phyloP scores from a whole-genome alignment of 495 filamentous ascomycete species.

The Penicillium psychrofluorescens region DNA sequence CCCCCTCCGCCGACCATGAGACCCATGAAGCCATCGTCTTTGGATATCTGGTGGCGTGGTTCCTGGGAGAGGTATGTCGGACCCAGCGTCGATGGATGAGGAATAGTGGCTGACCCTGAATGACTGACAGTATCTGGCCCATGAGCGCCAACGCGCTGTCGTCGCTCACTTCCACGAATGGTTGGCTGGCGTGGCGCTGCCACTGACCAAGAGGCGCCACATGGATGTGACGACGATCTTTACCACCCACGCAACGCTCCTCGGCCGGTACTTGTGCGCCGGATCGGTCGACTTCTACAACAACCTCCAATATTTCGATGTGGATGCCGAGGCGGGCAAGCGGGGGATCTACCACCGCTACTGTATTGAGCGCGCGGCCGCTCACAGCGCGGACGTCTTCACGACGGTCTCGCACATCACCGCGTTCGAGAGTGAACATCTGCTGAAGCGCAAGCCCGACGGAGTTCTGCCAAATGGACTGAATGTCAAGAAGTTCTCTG shows the following conservation, averaged over 20 bases:
- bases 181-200: constrained; percentile 93
- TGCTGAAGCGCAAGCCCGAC: constrained; percentile 95
- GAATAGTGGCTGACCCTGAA: too few relatives aligned
- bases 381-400: constrained; percentile 91
- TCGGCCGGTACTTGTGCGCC: constrained; percentile 93
- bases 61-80: constrained; percentile 79
- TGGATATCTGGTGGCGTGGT: constrained; percentile 96
- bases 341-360: constrained; percentile 98
- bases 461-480: constrained; percentile 93
- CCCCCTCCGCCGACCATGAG: constrained; percentile 84
- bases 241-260: constrained; percentile 91
- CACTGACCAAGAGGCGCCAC: constrained; percentile 81
- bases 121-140: constrained; percentile 68
- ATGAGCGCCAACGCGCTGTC: constrained; percentile 82
- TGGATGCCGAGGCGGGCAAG: constrained; percentile 94
- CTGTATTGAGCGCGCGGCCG: constrained; percentile 91
- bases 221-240: constrained; percentile 99
- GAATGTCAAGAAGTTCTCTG: constrained; percentile 98
- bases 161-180: constrained; percentile 99
- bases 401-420: constrained; percentile 99
- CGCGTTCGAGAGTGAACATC: constrained; percentile 93
- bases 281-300: constrained; percentile 99
- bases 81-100: too few relatives aligned
- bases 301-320: constrained; percentile 94
- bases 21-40: constrained; percentile 98